Conservation (phyloP, 306 rosid genomes). For the Cucurbita pepo region DNA sequence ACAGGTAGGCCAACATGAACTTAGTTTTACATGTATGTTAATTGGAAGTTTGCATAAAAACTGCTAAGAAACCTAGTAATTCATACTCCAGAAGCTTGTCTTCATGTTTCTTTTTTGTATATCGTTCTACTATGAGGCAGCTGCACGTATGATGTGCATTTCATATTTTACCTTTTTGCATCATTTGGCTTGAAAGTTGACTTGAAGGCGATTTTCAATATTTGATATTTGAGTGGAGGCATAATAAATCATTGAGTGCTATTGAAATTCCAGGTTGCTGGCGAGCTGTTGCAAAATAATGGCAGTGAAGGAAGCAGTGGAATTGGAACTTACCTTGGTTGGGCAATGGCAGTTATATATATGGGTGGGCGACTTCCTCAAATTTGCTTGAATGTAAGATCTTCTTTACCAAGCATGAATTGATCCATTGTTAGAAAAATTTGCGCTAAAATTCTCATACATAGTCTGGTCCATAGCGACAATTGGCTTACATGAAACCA, state of each 20-base stretch:
- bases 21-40: not conserved
- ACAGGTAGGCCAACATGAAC: constrained; percentile 32
- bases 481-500: not conserved
- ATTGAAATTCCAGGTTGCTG: constrained; percentile 22
- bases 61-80: not conserved
- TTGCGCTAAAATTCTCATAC: not conserved
- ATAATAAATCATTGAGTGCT: not conserved
- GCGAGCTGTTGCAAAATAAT: constrained; percentile 17
- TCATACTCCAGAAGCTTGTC: not conserved
- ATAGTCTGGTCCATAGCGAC: constrained; percentile 3
- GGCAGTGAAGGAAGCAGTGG: constrained; percentile 19
- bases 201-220: not conserved
- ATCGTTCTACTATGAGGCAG: not conserved
- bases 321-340: constrained; percentile 53
- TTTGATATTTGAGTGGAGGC: not conserved
- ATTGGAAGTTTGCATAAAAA: not conserved
- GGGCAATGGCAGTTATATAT: constrained; percentile 78
- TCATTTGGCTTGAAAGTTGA: not conserved
- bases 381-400: constrained; percentile 62
- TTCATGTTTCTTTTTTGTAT: not conserved
- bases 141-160: not conserved
- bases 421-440: not conserved
- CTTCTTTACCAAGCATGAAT: not conserved
- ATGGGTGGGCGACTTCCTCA: constrained; percentile 84
- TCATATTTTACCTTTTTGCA: not conserved